These are phyloP conservation scores for Cylindrotheca fusiformis DNA, from an alignment of 108 stramenopile species.

Conservation along the genomic window DNA sequence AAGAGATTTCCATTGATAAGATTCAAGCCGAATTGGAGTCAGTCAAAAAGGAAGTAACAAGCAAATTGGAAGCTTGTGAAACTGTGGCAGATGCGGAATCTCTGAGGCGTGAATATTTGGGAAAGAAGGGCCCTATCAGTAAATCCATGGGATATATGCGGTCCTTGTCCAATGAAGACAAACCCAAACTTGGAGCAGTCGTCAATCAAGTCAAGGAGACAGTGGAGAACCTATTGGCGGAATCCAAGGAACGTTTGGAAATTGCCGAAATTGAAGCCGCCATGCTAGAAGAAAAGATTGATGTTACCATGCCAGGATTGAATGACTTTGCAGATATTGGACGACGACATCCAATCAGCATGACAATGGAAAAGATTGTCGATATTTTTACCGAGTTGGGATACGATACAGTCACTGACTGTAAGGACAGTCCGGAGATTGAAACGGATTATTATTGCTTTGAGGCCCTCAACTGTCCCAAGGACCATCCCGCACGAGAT, in stretches of 20 bases:
- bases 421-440: conserved; percentile 38
- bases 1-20: conserved; percentile 27
- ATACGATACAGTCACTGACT: conserved; percentile 50
- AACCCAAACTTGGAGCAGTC: conserved; percentile 38
- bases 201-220: conserved; percentile 42
- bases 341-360: conserved; percentile 42
- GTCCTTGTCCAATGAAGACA: conserved; percentile 35
- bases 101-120: conserved; percentile 37
- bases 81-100: conserved; percentile 36
- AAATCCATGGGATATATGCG: conserved; percentile 42
- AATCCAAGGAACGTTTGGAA: conserved; percentile 25
- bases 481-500: conserved; percentile 88
- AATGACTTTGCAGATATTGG: conserved; percentile 15
- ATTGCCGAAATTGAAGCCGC: conserved; percentile 19
- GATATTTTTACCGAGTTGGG: conserved; percentile 43
- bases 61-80: conserved; percentile 16
- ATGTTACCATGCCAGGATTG: conserved; percentile 49
- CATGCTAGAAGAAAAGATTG: conserved; percentile 39
- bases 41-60: conserved; percentile 22
- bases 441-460: conserved; percentile 62
- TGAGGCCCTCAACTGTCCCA: conserved; percentile 75
- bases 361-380: conserved; percentile 51
- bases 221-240: conserved; percentile 26
- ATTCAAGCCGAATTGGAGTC: conserved; percentile 19
- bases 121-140: conserved; percentile 51